Percentiles rank a stretch among this genome's conserved stretches.
These are phyloP conservation scores for Coemansia sp. DNA, from an alignment of 192 early-diverging fungal genomes.

Conservation along the genomic window DNA sequence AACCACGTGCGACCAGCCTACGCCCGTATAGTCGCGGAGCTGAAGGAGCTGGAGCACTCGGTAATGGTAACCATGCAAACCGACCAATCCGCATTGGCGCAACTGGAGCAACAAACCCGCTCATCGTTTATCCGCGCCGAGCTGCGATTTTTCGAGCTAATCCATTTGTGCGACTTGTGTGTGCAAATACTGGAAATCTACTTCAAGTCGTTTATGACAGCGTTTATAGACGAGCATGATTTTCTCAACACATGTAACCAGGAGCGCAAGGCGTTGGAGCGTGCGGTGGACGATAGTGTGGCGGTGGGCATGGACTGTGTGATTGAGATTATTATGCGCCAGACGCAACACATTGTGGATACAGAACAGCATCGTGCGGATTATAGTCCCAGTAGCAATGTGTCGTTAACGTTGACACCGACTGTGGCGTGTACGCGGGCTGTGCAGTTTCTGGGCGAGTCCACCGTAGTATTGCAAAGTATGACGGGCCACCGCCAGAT, in stretches of 20 bases:
- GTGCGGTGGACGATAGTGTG: conserved; percentile 83
- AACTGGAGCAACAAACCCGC: conserved; percentile 11
- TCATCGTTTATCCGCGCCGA: conserved; percentile 61
- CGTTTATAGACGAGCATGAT: conserved; percentile 84
- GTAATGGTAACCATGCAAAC: conserved; percentile 2
- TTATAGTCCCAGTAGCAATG: conserved; percentile 69
- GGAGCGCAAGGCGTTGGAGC: conserved; percentile 89
- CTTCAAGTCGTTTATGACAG: conserved; percentile 82
- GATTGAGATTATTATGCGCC: conserved; percentile 82
- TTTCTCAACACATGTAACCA: conserved; percentile 89
- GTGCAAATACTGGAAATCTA: conserved; percentile 95
- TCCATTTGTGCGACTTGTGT: conserved; percentile 90
- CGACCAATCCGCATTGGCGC: conserved; percentile 6
- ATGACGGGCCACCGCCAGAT: conserved; percentile 82
- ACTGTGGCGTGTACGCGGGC: conserved; percentile 80
- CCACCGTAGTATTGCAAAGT: conserved; percentile 66
- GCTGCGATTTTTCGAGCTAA: conserved; percentile 87
- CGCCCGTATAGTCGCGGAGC: conserved; percentile 29
- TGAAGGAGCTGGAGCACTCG: conserved; percentile 38
- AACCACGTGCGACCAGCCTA: conserved; percentile 50
- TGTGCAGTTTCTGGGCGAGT: conserved; percentile 75
- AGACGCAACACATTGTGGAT: conserved; percentile 81
- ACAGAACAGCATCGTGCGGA: conserved; percentile 68
- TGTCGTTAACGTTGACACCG: conserved; percentile 65
- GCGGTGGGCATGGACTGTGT: conserved; percentile 91